phyloP scores from a whole-genome alignment of 2,329 filamentous ascomycete species.

The Aspergillus novoparasiticus region DNA sequence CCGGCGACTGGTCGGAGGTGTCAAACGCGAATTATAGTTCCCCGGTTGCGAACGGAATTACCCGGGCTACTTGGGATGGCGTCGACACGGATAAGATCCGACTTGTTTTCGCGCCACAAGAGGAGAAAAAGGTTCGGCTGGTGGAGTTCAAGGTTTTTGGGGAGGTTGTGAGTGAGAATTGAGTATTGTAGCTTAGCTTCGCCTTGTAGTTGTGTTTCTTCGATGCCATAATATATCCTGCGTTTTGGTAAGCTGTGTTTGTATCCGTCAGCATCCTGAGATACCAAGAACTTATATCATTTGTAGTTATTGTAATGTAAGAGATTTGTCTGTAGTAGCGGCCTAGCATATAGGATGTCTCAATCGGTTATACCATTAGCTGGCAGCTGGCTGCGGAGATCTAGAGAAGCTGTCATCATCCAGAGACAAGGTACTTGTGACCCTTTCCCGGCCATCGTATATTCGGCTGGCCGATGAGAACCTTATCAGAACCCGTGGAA shows the following conservation, averaged over 20 bases:
- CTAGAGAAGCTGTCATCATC: too few relatives aligned
- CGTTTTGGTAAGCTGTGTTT: background rate
- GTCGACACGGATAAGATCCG: constrained; percentile 11
- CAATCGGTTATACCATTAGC: too few relatives aligned
- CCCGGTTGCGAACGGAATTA: constrained; percentile 22
- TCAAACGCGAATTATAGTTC: constrained; percentile 9
- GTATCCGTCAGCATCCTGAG: background rate
- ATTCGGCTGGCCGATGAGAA: too few relatives aligned
- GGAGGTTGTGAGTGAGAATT: background rate
- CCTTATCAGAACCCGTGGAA: accelerated
- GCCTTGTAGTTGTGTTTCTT: background rate
- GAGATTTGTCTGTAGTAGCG: background rate
- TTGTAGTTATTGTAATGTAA: background rate
- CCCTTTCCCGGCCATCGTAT: too few relatives aligned
- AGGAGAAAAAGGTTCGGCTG: constrained; percentile 17
- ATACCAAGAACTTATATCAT: background rate
- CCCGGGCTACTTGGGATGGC: constrained; percentile 15
- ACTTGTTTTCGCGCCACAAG: constrained; percentile 16
- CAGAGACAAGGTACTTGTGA: too few relatives aligned
- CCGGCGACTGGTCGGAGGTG: constrained; percentile 18
- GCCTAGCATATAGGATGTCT: background rate
- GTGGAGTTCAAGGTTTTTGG: constrained; percentile 22
- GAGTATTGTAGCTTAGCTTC: background rate
- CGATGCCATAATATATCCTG: background rate
- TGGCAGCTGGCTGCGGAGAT: too few relatives aligned